Conservation (phyloP, 1,284 basidiomycete species). For the Malassezia vespertilionis region DNA sequence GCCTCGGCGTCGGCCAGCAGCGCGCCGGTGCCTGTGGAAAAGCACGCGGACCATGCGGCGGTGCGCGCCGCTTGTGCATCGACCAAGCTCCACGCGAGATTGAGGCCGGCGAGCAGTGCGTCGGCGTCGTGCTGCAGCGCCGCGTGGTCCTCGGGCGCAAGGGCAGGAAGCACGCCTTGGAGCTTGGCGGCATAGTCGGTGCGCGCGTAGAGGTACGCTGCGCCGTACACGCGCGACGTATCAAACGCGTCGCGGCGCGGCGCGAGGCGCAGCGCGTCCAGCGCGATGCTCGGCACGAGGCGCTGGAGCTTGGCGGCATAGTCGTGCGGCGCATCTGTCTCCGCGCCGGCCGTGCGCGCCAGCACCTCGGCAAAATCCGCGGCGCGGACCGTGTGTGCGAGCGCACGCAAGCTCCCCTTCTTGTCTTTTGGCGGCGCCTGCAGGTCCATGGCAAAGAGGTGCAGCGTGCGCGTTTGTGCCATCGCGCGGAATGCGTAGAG, state of each 20-base stretch:
- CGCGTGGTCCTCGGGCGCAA: neutral
- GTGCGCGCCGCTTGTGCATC: conserved; percentile 14
- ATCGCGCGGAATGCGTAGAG: conserved; percentile 57
- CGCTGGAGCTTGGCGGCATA: neutral
- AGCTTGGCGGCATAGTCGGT: neutral
- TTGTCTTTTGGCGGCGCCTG: conserved; percentile 12
- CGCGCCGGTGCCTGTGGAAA: neutral
- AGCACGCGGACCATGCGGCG: conserved; percentile 5
- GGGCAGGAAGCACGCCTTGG: neutral
- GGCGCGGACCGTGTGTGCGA: neutral
- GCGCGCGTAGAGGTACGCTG: conserved; percentile 6
- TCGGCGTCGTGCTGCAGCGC: neutral
- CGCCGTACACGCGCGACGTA: conserved; percentile 5
- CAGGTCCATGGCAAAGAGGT: conserved; percentile 52
- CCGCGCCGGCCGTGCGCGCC: neutral
- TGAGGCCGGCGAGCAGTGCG: neutral
- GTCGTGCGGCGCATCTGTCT: neutral
- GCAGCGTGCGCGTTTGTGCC: conserved; percentile 63
- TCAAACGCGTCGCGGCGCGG: conserved; percentile 13
- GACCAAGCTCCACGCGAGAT: conserved; percentile 8
- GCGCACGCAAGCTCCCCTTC: neutral
- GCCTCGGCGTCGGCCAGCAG: conserved; percentile 8
- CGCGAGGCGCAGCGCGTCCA: conserved; percentile 4
- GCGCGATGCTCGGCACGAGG: conserved; percentile 2
- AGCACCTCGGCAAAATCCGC: neutral